These are phyloP conservation scores for Penicillium malachiteum DNA, from an alignment of 495 filamentous ascomycete species.

Conservation along the genomic window DNA sequence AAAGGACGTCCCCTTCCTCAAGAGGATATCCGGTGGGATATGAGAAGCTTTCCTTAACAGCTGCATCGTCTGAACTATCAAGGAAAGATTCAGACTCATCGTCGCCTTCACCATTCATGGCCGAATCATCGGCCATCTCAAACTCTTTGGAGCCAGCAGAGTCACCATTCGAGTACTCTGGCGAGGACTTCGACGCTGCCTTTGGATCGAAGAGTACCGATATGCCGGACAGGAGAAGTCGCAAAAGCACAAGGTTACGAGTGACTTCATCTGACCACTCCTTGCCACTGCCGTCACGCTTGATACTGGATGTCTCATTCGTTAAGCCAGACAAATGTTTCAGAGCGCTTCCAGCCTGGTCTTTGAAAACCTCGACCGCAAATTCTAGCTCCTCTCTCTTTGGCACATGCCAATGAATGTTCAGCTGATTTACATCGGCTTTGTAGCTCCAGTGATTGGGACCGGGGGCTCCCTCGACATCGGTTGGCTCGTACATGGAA, in stretches of 20 bases:
- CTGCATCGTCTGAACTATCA: slow-evolving; percentile 75
- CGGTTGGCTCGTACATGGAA: slow-evolving; percentile 73
- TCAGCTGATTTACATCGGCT: slow-evolving; percentile 68
- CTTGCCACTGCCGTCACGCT: slow-evolving; percentile 91
- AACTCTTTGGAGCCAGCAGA: slow-evolving; percentile 34
- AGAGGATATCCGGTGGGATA: slow-evolving; percentile 88
- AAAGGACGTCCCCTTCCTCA: slow-evolving; percentile 58
- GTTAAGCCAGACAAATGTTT: slow-evolving; percentile 71
- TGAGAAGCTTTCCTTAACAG: slow-evolving; percentile 74
- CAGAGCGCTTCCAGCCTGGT: slow-evolving; percentile 67
- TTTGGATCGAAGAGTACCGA: slow-evolving; percentile 84
- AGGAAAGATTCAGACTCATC: slow-evolving; percentile 64
- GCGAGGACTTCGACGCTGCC: slow-evolving; percentile 52
- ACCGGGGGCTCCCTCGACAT: slow-evolving; percentile 54
- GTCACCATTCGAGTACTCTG: slow-evolving; percentile 17
- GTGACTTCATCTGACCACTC: slow-evolving; percentile 98
- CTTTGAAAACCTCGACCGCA: slow-evolving; percentile 82
- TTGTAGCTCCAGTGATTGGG: slow-evolving; percentile 76
- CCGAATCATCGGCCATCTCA: slow-evolving; percentile 38
- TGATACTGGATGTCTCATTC: slow-evolving; percentile 77
- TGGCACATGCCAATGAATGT: slow-evolving; percentile 88
- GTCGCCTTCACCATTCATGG: slow-evolving; percentile 46
- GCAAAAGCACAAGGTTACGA: slow-evolving; percentile 79
- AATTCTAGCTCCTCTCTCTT: slow-evolving; percentile 77
- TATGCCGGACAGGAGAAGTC: slow-evolving; percentile 83